Conservation (phyloP, 345 rosid species). For the Rhodomyrtus tomentosa region DNA sequence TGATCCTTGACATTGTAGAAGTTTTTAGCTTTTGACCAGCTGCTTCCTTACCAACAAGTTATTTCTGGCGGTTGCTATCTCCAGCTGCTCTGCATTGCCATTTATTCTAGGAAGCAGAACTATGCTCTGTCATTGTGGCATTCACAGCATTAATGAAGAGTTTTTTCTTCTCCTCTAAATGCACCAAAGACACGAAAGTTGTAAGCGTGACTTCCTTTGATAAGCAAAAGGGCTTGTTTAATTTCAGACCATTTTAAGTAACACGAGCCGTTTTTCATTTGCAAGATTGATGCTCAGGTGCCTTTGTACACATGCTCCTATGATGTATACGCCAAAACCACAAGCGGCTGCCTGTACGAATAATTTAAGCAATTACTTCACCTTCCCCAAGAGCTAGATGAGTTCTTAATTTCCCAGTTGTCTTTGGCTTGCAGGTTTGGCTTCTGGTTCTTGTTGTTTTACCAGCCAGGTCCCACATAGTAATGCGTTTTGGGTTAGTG, state of each 20-base stretch:
- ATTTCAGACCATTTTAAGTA: neutral
- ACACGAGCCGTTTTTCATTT: neutral
- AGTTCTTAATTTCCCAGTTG: neutral
- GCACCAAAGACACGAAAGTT: neutral
- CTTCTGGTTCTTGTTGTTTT: slow-evolving; percentile 76
- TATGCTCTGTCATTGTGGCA: neutral
- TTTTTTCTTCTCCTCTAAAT: neutral
- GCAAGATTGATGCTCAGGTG: neutral
- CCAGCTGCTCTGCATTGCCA: neutral
- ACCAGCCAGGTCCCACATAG: slow-evolving; percentile 72
- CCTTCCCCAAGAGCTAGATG: neutral
- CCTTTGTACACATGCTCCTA: neutral
- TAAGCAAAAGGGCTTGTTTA: neutral
- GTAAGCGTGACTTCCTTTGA: neutral
- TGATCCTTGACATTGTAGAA: neutral
- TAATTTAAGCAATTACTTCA: neutral
- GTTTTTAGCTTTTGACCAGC: neutral
- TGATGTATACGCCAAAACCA: neutral
- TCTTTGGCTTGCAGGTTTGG: slow-evolving; percentile 65
- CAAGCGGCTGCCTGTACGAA: neutral
- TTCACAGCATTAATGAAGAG: neutral
- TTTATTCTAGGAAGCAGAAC: neutral
- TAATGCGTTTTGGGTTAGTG: slow-evolving; percentile 76
- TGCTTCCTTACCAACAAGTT: neutral
- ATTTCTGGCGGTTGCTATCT: neutral